Conservation (phyloP, 1,139 yeast species). For the Pichia sp. region DNA sequence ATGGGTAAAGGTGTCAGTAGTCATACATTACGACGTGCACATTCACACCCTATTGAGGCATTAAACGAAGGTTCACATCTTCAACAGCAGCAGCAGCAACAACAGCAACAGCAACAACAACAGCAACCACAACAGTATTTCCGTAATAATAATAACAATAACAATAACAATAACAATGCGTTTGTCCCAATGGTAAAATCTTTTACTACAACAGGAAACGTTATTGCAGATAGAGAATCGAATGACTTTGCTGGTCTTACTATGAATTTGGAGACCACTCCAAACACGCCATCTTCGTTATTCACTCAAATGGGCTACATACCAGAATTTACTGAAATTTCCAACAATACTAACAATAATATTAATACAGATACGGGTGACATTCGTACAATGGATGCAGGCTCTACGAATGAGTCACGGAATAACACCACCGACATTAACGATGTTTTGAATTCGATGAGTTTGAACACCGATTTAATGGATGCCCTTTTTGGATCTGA, state of each 20-base stretch:
- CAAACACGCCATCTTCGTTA: no score
- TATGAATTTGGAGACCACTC: no score
- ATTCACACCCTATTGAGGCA: conserved; percentile 1
- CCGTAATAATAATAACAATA: no score
- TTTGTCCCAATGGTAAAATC: background rate
- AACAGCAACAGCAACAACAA: no score
- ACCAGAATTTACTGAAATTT: background rate
- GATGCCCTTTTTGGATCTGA: conserved; percentile 28
- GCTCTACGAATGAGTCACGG: background rate
- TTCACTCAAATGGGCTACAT: no score
- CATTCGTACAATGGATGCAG: background rate
- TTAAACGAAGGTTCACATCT: no score
- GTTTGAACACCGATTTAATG: conserved; percentile 28
- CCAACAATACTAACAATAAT: background rate
- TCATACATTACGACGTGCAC: conserved; percentile 1
- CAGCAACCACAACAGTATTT: no score
- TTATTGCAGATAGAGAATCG: no score
- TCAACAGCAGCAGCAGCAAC: no score
- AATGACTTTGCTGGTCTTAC: no score
- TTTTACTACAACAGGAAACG: background rate
- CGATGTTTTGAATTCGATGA: conserved; percentile 24
- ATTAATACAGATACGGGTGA: background rate
- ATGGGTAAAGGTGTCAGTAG: background rate
- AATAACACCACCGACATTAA: conserved; percentile 13
- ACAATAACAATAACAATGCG: background rate